Evolutionary conservation across 202 grass and related monocot species (phyloP).

Genomic region (Setaria italica): DNA sequence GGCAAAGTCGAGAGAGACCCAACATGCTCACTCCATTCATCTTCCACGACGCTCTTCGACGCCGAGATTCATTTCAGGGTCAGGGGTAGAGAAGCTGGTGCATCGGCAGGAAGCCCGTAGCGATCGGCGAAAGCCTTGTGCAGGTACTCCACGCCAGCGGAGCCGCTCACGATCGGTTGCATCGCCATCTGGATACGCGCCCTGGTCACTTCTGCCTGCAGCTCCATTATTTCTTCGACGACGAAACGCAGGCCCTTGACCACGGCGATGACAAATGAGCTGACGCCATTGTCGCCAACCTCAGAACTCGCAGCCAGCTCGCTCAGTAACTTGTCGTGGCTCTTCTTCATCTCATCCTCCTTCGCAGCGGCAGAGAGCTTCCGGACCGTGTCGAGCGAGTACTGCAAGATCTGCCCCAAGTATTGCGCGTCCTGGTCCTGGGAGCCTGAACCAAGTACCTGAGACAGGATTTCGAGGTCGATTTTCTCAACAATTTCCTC

Average conservation of each 20-base stretch:
- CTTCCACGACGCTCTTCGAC: constrained; percentile 42
- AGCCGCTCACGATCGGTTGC: constrained; percentile 76
- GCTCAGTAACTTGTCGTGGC: constrained; percentile 67
- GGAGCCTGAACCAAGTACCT: constrained; percentile 71
- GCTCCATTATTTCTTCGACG: constrained; percentile 83
- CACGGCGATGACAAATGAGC: constrained; percentile 65
- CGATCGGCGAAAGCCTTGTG: constrained; percentile 77
- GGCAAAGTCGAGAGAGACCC: constrained; percentile 54
- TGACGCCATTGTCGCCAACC: constrained; percentile 42
- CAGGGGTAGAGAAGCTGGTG: constrained; percentile 53
- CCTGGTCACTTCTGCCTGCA: constrained; percentile 75
- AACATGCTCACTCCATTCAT: constrained; percentile 75
- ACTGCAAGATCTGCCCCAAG: constrained; percentile 83
- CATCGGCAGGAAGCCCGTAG: constrained; percentile 58
- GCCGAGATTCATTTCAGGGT: constrained; percentile 59
- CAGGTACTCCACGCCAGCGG: constrained; percentile 81
- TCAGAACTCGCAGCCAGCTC: constrained; percentile 68
- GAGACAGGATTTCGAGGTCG: constrained; percentile 85
- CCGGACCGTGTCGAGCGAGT: constrained; percentile 62
- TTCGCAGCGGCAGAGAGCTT: constrained; percentile 73
- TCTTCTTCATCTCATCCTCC: constrained; percentile 77
- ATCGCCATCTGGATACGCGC: constrained; percentile 65
- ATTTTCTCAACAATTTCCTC: constrained; percentile 77
- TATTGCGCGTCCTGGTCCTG: constrained; percentile 62
- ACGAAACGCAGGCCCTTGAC: constrained; percentile 85